Evolutionary conservation across 1,284 basidiomycete genomes (phyloP).

Genomic region (Irpex lacteus): DNA sequence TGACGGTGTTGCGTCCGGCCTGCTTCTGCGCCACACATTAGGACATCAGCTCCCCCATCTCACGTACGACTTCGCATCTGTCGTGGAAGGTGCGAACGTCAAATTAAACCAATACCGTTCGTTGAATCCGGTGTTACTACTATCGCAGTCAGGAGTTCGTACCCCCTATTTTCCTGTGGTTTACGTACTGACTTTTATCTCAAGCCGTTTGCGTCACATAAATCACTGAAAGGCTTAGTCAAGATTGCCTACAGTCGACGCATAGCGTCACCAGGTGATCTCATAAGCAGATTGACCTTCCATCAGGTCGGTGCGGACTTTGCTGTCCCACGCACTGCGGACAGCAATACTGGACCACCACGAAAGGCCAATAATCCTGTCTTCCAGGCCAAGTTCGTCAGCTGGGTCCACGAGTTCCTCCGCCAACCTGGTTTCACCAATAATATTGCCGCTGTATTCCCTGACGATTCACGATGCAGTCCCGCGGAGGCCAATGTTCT

Average conservation of each 20-base stretch:
- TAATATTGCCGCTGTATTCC: too few species aligned
- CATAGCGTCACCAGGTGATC: background rate
- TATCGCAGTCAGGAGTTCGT: background rate
- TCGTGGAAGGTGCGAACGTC: background rate
- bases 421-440: too few species aligned
- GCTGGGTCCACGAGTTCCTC: too few species aligned
- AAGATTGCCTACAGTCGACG: background rate
- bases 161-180: background rate
- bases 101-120: background rate
- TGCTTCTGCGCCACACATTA: background rate
- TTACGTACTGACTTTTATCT: background rate
- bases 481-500: too few species aligned
- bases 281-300: background rate
- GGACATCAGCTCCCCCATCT: background rate
- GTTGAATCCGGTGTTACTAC: background rate
- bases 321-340: too few species aligned
- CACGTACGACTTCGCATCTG: background rate
- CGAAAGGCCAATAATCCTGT: too few species aligned
- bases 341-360: too few species aligned
- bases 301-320: too few species aligned
- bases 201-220: background rate
- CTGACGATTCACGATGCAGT: too few species aligned
- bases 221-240: background rate
- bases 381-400: too few species aligned
- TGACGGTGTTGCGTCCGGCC: background rate